Conservation (phyloP, 495 filamentous ascomycete genomes). For the Hypoxylon intermedium region DNA sequence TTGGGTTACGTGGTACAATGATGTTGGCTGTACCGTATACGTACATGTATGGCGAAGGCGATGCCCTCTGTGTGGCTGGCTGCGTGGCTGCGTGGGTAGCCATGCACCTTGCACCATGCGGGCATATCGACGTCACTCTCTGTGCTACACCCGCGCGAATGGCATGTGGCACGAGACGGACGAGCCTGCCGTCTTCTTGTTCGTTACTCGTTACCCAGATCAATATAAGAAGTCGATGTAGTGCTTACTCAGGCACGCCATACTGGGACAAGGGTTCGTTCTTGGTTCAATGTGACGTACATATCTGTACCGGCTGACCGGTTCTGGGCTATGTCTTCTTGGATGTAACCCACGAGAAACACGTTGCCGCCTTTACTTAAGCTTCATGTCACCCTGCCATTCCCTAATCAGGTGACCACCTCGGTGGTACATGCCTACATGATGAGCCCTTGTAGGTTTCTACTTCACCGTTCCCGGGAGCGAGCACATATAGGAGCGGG, state of each 20-base stretch:
- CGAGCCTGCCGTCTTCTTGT: no score
- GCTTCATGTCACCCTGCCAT: background rate
- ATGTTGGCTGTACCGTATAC: background rate
- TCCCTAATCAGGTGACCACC: conserved; percentile 2
- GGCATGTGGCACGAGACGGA: conserved; percentile 2
- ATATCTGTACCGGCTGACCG: conserved; percentile 20
- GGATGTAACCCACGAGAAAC: conserved; percentile 9
- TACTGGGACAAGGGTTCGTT: conserved; percentile 3
- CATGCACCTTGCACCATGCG: no score
- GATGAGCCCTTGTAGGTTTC: no score
- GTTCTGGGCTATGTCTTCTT: conserved; percentile 6
- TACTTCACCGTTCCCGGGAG: no score
- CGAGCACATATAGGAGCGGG: no score
- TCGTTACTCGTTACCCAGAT: conserved; percentile 19
- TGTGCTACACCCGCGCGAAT: conserved; percentile 1
- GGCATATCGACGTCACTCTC: conserved; percentile 24
- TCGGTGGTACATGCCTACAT: background rate
- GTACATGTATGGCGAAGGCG: background rate
- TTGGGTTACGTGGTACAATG: background rate
- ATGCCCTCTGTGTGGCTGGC: background rate
- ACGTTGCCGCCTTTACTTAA: background rate
- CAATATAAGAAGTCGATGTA: conserved; percentile 8
- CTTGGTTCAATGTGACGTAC: conserved; percentile 9
- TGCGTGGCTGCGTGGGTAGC: no score
- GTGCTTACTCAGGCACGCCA: conserved; percentile 4